Evolutionary conservation across 805 yeast genomes (phyloP), one percentile per base, ranked within the genome.

Genomic region (Suhomyces xylopsoci): DNA sequence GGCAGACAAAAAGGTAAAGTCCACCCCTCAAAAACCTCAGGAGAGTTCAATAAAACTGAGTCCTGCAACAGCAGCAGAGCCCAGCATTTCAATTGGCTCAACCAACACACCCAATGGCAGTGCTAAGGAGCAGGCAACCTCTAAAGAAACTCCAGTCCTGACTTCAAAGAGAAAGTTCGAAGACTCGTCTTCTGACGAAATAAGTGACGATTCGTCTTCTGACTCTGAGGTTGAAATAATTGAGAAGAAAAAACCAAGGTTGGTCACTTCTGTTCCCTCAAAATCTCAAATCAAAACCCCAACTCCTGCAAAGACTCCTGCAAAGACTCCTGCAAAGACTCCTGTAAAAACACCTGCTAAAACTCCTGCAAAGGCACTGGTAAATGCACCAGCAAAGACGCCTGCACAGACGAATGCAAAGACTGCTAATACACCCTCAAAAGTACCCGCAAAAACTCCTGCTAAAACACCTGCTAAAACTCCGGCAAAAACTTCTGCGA

Each of bases 181-280:
- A 24, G 58, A 53, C 10, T 38, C 36, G 17, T 60, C 63, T 8
- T 55, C 63, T 1, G 55, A 56, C 5, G 66, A 59, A 12, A 64
- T 59, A 38, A 58, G 52, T 28, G 55, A 49, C 12, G 53, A 49
- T 30, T 58, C 62, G 7, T 55, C 58, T 3, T 62, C 66, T 46
- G 69, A 64, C 17, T 57, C 61, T 12, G 61, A 52, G 7, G 48
- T 49, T 3, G 60, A 58, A 26, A 41, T 15, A 2, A 43, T 50
- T n/a, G 51, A 42, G 7, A 56, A 53, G 4, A 63, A 60, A 46
- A 63, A 58, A 47, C 73, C 72, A 17, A 51, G 60, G 2, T 52
- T 57, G 34, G 60, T 55, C 7, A 45, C 55, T 8, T 45, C 57
- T 3, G 47, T 49, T 10, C 49, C 55, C n/a, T 32, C 46, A 15